Evolutionary conservation across 2,329 filamentous ascomycete genomes (phyloP).

Genomic region (Chaetomium olivaceum): DNA sequence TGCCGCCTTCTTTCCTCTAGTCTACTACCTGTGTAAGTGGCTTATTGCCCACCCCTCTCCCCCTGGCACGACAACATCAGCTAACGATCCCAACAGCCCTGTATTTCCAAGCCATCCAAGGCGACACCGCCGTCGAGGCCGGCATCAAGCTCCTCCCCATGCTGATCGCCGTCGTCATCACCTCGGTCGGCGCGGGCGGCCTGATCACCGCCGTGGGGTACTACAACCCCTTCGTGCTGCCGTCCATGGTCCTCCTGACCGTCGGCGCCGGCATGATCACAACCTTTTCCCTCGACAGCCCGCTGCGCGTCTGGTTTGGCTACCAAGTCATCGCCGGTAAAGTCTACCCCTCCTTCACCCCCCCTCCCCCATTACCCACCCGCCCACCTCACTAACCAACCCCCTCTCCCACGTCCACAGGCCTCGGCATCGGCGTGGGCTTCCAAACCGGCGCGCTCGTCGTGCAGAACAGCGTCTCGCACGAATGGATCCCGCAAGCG

Average conservation of each 20-base stretch:
- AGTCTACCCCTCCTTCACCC: slow-evolving; percentile 1
- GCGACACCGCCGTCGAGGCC: slow-evolving; percentile 53
- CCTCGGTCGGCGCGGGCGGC: slow-evolving; percentile 38
- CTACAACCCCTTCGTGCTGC: slow-evolving; percentile 46
- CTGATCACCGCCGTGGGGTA: slow-evolving; percentile 43
- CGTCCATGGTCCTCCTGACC: slow-evolving; percentile 41
- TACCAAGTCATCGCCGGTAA: slow-evolving; percentile 55
- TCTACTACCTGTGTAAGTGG: slow-evolving; percentile 54
- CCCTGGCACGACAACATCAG: not conserved
- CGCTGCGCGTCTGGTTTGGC: slow-evolving; percentile 55
- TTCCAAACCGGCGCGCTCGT: slow-evolving; percentile 52
- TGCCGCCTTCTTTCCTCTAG: slow-evolving; percentile 53
- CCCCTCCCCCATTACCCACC: not conserved
- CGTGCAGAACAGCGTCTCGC: slow-evolving; percentile 53
- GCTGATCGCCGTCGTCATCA: slow-evolving; percentile 52
- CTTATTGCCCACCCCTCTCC: not conserved
- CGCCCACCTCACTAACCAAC: not conserved
- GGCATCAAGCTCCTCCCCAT: slow-evolving; percentile 58
- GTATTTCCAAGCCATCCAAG: slow-evolving; percentile 57
- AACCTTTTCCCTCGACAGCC: slow-evolving; percentile 51
- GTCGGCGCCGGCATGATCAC: slow-evolving; percentile 57
- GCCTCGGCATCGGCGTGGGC: slow-evolving; percentile 53
- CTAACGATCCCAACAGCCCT: slow-evolving; percentile 40
- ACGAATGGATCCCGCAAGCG: slow-evolving; percentile 51
- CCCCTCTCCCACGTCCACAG: slow-evolving; percentile 11